Base-by-base conservation (phyloP, 345 rosid genomes). In the Barbarea vulgaris region DNA sequence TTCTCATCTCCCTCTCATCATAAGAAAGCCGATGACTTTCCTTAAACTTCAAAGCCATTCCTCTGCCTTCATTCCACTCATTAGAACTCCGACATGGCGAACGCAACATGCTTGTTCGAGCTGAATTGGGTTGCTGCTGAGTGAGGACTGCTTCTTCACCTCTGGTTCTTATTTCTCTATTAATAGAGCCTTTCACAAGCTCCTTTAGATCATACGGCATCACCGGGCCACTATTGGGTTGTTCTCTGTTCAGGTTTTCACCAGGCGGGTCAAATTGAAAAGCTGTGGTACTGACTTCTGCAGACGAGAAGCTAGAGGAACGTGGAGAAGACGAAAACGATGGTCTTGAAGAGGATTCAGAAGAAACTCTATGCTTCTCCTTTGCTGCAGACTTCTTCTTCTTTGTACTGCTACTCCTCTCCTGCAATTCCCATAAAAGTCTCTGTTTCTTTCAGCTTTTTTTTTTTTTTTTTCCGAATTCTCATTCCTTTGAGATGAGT, bases 21-120 rank as follows among this genome's bases (percentile, higher is more conserved):
- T 84, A 92, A 60, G 99, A 95, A 81, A 87, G 82, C 47, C 97
- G 83, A 33, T 83, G 93, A 61, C 85, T 79, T 67, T 90, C 96
- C 78, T 69, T 88, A 18, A 72, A 34, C 63, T 76, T 69, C 36
- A 17, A 21, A 12, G 64, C 74, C 57, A 67, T 47, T 30, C 69
- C 76, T 48, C 81, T 78, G 68, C 75, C 52, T 28, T 84, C 85
- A 19, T 57, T 82, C 69, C 72, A 52, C 73, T 82, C 83, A 4
- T 64, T 70, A 21, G 81, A 73, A 74, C 74, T 81, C 76, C 72
- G 75, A 67, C 79, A 19, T 73, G 82, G 82, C 22, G 74, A 79
- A 69, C 53, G 76, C 52, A 78, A 75, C 60, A 34, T 63, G 64
- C 74, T 86, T 30, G 81, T 41, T 53, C 83, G 85, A 39, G 74